phyloP scores from a whole-genome alignment of 2,329 filamentous ascomycete species.

The Calonectria pseudoturangicola region DNA sequence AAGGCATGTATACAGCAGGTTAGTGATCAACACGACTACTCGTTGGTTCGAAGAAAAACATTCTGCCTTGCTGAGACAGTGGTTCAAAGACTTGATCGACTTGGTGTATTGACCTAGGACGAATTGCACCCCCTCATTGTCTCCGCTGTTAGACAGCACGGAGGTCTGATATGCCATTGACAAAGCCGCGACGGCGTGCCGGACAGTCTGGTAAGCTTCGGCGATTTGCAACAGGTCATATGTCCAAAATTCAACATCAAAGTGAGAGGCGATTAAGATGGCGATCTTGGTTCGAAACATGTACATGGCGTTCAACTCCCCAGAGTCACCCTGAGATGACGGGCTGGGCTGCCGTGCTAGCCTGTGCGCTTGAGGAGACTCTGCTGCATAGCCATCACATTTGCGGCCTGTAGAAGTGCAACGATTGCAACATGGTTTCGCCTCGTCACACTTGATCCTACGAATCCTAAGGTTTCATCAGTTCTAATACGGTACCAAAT shows the following conservation, averaged over 20 bases:
- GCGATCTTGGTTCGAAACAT: constrained; percentile 31
- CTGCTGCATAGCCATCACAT: constrained; percentile 7
- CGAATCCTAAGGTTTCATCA: constrained; percentile 8
- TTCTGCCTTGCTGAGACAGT: not conserved
- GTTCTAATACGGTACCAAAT: no score
- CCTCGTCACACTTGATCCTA: constrained; percentile 24
- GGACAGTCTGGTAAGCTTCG: constrained; percentile 13
- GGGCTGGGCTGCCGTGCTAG: not conserved
- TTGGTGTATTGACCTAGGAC: constrained; percentile 17
- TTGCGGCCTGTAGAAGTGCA: constrained; percentile 15
- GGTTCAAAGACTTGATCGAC: constrained; percentile 5
- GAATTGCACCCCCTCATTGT: not conserved
- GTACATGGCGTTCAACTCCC: constrained; percentile 18
- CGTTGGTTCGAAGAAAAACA: not conserved
- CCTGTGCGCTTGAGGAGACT: not conserved
- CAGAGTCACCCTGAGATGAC: not conserved
- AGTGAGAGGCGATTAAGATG: constrained; percentile 19
- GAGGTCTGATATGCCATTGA: constrained; percentile 16
- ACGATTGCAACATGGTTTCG: not conserved
- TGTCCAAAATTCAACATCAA: constrained; percentile 33
- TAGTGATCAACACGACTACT: not conserved
- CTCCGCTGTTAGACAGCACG: not conserved
- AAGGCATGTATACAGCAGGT: constrained; percentile 3
- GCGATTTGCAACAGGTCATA: constrained; percentile 18
- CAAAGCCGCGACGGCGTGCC: constrained; percentile 27